Base-by-base conservation (phyloP, 192 early-diverging fungal species). In the Entomortierella lignicola region DNA sequence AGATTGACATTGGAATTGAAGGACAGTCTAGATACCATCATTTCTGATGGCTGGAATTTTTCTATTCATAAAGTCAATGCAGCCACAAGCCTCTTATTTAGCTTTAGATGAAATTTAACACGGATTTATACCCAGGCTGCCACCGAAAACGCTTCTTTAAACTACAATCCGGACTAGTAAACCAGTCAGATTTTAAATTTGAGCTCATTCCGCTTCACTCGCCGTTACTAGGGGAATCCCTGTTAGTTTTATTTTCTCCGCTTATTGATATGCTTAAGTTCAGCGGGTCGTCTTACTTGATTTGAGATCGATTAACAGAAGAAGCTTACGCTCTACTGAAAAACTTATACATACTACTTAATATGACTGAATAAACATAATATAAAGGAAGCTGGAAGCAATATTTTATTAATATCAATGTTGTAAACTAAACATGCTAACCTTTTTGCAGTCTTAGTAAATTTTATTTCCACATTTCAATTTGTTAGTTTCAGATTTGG, bases 231-330 rank as follows among this genome's bases (percentile, higher is more conserved):
- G 79, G 87, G 88, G 84, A 90, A 91, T 91, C 89, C 82, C 89
- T 86, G 87, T 91, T 90, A 91, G 84, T 90, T 92, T 91, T 87
- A 91, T 88, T 91, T 91, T 89, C 88, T 91, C 89, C 86, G 86
- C 87, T 92, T 92, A 88, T 89, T 91, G 85, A 91, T 91, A 91
- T 90, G 87, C 90, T 90, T 90, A 91, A 91, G 85, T 90, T 90
- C 89, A 90, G 89, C 84, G 87, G 88, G 85, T 90, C 84, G 65
- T 86, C 89, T 83, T 83, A 77, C 84, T 75, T 88, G 82, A 90
- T 77, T 72, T 90, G 84, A 87, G 84, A 81, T 85, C 85, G 81
- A 66, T 62, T 57, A 41, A 54, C 26, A 81, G 52, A 37, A 7
- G 5, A 37, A n/a, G n/a, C 34, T 37, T 37, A 10, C 34, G 34